phyloP scores from a whole-genome alignment of 257 asterid genomes.

The Scutellaria baicalensis region DNA sequence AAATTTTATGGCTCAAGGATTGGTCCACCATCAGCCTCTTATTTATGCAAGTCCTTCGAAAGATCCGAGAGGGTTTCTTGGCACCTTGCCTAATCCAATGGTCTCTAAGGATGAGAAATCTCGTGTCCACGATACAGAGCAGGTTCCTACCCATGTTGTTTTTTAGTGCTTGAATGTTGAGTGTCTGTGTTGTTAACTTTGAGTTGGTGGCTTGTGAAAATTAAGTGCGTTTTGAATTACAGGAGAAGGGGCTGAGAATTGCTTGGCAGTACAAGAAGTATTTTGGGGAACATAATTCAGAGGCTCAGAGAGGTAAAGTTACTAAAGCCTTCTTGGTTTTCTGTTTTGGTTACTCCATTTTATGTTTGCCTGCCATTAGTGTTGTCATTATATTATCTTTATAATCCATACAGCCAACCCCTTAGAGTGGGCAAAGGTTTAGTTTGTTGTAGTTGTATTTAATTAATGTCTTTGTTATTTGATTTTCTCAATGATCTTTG shows the following conservation, averaged over 20 bases:
- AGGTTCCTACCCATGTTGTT: conserved; percentile 36
- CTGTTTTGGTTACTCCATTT: neutral
- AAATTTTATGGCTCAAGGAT: conserved; percentile 96
- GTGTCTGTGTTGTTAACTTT: neutral
- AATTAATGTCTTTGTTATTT: neutral
- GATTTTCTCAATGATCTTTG: neutral
- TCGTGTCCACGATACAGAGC: conserved; percentile 50
- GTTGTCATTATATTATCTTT: no score
- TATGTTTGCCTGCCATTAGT: neutral
- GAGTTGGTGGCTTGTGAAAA: conserved; percentile 8
- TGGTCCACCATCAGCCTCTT: conserved; percentile 79
- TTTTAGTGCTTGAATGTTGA: neutral
- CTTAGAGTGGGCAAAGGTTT: no score
- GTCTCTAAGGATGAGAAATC: conserved; percentile 68
- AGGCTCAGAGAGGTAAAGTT: conserved; percentile 54
- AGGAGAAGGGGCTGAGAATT: conserved; percentile 89
- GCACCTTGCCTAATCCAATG: conserved; percentile 73
- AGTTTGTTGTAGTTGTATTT: neutral
- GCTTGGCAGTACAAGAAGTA: conserved; percentile 99
- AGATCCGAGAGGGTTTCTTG: conserved; percentile 91
- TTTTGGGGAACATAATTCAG: conserved; percentile 60
- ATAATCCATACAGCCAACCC: no score
- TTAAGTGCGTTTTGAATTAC: conserved; percentile 9
- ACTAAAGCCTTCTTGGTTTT: neutral
- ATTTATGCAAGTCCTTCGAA: conserved; percentile 83